Evolutionary conservation across 2,329 filamentous ascomycete genomes (phyloP).

Genomic region (Diaporthe longicolla): DNA sequence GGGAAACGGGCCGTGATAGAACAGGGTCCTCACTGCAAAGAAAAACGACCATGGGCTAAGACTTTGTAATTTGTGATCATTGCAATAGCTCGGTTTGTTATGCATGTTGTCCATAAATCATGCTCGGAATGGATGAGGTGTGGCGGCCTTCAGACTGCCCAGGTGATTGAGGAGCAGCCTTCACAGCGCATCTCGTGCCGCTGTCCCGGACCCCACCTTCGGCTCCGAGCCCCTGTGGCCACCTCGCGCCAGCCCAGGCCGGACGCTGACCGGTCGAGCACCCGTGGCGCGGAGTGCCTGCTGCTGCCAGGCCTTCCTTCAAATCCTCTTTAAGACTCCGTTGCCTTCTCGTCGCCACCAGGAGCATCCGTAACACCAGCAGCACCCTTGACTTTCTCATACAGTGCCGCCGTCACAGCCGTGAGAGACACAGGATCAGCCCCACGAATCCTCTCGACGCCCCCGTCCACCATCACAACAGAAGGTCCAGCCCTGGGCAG

Average conservation of each 20-base stretch:
- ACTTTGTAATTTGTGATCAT: too few relatives aligned
- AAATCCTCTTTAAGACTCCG: background rate
- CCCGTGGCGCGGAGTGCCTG: background rate
- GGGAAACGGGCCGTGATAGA: background rate
- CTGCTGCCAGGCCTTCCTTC: background rate
- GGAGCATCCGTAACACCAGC: slow-evolving; percentile 29
- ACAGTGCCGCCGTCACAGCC: slow-evolving; percentile 48
- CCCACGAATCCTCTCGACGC: slow-evolving; percentile 51
- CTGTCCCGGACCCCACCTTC: background rate
- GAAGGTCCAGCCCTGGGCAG: slow-evolving; percentile 40
- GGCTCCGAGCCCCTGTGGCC: slow-evolving; percentile 15
- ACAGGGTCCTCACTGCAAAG: background rate
- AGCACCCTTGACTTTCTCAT: slow-evolving; percentile 20
- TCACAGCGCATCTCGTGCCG: background rate
- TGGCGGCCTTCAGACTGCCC: background rate
- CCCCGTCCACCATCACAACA: slow-evolving; percentile 36
- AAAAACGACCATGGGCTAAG: too few relatives aligned
- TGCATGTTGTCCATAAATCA: background rate
- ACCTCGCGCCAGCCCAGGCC: background rate
- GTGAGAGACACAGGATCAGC: slow-evolving; percentile 51
- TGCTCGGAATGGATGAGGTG: background rate
- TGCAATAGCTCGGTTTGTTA: too few relatives aligned
- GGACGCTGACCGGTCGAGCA: background rate
- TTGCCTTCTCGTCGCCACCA: background rate
- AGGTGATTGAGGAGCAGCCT: background rate